Evolutionary conservation across 2,329 filamentous ascomycete genomes (phyloP).

Genomic region (Fonsecaea monophora): DNA sequence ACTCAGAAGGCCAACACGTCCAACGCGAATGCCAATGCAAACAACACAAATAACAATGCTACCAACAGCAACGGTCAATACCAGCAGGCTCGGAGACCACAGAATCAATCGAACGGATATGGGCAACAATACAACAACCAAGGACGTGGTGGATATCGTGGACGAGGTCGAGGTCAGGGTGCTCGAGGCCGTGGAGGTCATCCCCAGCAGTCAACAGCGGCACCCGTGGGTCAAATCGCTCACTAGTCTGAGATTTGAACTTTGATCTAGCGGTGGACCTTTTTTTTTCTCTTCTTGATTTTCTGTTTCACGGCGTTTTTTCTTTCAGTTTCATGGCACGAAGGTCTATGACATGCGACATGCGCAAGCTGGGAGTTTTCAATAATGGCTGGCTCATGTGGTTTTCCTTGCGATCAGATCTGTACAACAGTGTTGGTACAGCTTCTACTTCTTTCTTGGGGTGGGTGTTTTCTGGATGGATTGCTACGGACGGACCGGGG

Average conservation of each 20-base stretch:
- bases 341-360: conserved; percentile 39
- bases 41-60: conserved; percentile 5
- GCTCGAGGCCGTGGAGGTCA: conserved; percentile 43
- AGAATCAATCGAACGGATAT: conserved; percentile 36
- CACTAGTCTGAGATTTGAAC: conserved; percentile 19
- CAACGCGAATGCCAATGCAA: conserved; percentile 16
- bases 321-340: conserved; percentile 30
- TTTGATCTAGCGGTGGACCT: conserved; percentile 22
- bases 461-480: conserved; percentile 34
- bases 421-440: conserved; percentile 37
- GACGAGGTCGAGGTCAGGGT: conserved; percentile 54
- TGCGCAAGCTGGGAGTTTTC: conserved; percentile 39
- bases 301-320: conserved; percentile 29
- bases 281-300: conserved; percentile 15
- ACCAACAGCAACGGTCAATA: conserved; percentile 26
- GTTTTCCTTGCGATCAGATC: conserved; percentile 31
- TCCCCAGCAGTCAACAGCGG: conserved; percentile 24
- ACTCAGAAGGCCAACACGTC: conserved; percentile 33
- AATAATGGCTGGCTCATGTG: conserved; percentile 30
- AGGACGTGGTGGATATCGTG: conserved; percentile 49
- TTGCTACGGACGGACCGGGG: conserved; percentile 7
- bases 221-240: conserved; percentile 30
- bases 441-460: conserved; percentile 27
- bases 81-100: conserved; percentile 30
- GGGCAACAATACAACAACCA: conserved; percentile 46